These are phyloP conservation scores for Gossypioides kirkii DNA, from an alignment of 345 rosid genomes.

Conservation along the genomic window DNA sequence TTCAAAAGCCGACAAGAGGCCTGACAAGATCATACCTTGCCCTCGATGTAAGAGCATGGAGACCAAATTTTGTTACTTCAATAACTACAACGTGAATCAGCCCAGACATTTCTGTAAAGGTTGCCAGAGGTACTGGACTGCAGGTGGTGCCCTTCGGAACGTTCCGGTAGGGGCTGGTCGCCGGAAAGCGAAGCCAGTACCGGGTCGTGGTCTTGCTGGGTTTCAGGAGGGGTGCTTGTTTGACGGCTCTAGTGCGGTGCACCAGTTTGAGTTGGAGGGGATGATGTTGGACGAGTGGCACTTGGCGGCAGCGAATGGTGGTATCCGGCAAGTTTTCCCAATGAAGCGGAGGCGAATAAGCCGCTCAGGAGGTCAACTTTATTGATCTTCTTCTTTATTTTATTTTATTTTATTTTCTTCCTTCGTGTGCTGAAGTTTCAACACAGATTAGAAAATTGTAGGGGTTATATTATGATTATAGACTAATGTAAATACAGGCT, in stretches of 20 bases:
- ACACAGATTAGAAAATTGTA: constrained; percentile 17
- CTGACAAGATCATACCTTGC: constrained; percentile 85
- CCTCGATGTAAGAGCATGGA: constrained; percentile 97
- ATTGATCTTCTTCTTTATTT: constrained; percentile 25
- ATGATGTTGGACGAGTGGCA: constrained; percentile 62
- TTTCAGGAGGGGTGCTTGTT: constrained; percentile 32
- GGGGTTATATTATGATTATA: background rate
- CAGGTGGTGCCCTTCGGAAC: constrained; percentile 92
- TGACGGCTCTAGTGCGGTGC: constrained; percentile 41
- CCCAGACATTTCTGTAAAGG: constrained; percentile 97
- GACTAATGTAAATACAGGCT: constrained; percentile 15
- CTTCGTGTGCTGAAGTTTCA: background rate
- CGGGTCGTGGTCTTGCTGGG: constrained; percentile 30
- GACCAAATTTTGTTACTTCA: constrained; percentile 95
- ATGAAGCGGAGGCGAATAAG: constrained; percentile 57
- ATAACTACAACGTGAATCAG: constrained; percentile 95
- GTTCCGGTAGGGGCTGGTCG: constrained; percentile 98
- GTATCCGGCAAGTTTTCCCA: constrained; percentile 54
- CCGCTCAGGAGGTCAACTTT: constrained; percentile 48
- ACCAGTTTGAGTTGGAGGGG: constrained; percentile 50
- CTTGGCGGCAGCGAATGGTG: constrained; percentile 36
- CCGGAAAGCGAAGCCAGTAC: constrained; percentile 64
- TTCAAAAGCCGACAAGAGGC: constrained; percentile 53
- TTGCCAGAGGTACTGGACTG: constrained; percentile 97
- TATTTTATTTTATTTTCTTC: constrained; percentile 1